Evolutionary conservation across 2,329 filamentous ascomycete genomes (phyloP), one percentile per base, ranked within the genome.

Genomic region (Monosporascus sp.): DNA sequence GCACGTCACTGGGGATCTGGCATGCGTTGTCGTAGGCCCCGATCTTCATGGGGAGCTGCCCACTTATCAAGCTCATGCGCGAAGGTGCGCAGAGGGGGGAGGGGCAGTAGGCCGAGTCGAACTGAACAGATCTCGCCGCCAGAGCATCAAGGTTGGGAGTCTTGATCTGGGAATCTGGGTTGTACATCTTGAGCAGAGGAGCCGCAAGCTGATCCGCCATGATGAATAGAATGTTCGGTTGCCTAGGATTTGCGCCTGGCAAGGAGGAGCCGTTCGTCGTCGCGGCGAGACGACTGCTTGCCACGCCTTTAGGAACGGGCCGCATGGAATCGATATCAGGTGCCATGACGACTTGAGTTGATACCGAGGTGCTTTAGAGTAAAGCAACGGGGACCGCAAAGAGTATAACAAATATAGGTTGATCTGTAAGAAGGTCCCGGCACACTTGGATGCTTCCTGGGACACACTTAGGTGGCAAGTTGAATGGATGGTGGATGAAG

Each of bases 201-300:
- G 92, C 92, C 18, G 92, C 89, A 70, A 97, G 84, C 76, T 97
- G 92, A 73, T 97, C 92, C 51, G 92, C 92, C 91, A 97, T 96
- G 75, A 97, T 95, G 77, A 94, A 96, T 47, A 92, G 78, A 61
- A 93, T 89, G 72, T 92, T 92, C 56, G 88, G 88, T 68, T 79
- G 80, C 61, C 31, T 35, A 5, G 31, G 9, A 35, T 76, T 76
- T 54, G 67, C 44, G 49, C 54, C 54, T 46, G 49, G 48, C 15
- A 48, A 39, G 49, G 53, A 41, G 22, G 44, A 72, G 58, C 66
- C 66, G 52, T 70, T 65, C 25, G 63, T 59, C 39, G 62, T 60
- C 31, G 57, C 54, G 15, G 59, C 53, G 44, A 53, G 48, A 51
- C 58, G 56, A 45, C 60, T 58, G 49, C 63, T 63, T 50, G 65